Base-by-base conservation (phyloP, 1,284 basidiomycete genomes). In the Cryptococcus floricola region DNA sequence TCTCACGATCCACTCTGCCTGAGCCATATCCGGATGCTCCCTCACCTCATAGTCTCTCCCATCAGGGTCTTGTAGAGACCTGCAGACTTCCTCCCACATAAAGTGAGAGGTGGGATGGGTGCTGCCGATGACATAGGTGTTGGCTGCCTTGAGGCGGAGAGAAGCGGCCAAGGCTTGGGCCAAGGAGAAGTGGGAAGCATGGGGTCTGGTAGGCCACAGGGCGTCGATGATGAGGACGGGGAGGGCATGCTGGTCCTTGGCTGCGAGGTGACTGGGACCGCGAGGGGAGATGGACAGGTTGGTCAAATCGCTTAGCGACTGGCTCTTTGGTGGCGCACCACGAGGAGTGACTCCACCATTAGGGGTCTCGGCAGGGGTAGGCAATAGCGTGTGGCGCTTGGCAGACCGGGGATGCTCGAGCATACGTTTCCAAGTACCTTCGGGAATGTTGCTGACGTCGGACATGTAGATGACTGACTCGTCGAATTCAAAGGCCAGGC, bases 61-160 rank as follows among this genome's bases (percentile, higher is more conserved):
- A 12, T 28, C 50, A 14, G 19, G 39, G 25, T 53, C 47, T 10
- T 8, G 5, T 18, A 74, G 49, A 3, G 60, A 64, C 1, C 55
- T 48, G 13, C 74, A 73, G 2, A 76, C 56, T 47, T 71, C 71
- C 45, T 69, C 65, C 76, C 76, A 78, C 63, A 73, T 69, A 46
- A 61, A 72, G 58, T 78, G 76, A 13, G 73, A 67, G 12, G 68
- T 67, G 4, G 75, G 76, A 56, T 78, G 77, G 1, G 74, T 68
- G 49, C 73, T 71, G 18, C 75, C 77, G 13, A 75, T 58, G 23
- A 75, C 52, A 51, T 71, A 74, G n/a, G 77, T 77, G 39, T 61
- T 63, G 6, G 43, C 16, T 3, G 77, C 63, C 34, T 66, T 59
- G 28, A 78, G 52, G 5, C 68, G 61, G 23, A 73, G 57, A 12